Conservation (phyloP, 129 eudicot species). For the Ambrosia trifida region DNA sequence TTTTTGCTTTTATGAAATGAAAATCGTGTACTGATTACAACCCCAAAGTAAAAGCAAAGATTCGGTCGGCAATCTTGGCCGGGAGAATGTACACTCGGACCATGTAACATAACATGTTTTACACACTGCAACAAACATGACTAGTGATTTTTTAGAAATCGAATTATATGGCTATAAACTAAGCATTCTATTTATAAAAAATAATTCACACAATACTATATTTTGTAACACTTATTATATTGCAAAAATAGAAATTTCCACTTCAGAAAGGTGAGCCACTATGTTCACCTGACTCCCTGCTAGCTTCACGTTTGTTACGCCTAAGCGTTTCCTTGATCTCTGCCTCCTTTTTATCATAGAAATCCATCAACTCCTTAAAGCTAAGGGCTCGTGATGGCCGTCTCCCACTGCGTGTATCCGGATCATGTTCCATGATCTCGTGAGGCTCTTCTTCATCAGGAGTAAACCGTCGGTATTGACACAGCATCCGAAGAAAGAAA, state of each 20-base stretch:
- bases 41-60: too few species aligned
- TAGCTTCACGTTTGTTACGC: slow-evolving; percentile 34
- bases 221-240: not conserved
- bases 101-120: too few species aligned
- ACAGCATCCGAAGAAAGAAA: slow-evolving; percentile 51
- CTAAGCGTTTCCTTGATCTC: slow-evolving; percentile 62
- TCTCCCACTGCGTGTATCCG: slow-evolving; percentile 27
- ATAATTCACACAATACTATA: not conserved
- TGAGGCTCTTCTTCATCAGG: slow-evolving; percentile 47
- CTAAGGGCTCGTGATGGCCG: slow-evolving; percentile 40
- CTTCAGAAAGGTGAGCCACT: slow-evolving; percentile 32
- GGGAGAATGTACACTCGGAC: too few species aligned
- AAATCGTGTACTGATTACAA: too few species aligned
- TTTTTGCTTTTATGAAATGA: too few species aligned
- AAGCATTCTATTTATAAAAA: not conserved
- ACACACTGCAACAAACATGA: too few species aligned
- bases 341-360: slow-evolving; percentile 68
- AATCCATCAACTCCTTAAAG: slow-evolving; percentile 55
- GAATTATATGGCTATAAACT: not conserved
- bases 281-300: slow-evolving; percentile 40
- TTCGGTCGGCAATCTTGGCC: too few species aligned
- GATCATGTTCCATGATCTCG: slow-evolving; percentile 44
- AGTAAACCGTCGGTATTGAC: slow-evolving; percentile 52
- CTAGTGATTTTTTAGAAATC: too few species aligned
- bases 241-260: slow-evolving; percentile 4